Conservation (phyloP, 2,329 filamentous ascomycete genomes). For the Ophiostoma sp. region DNA sequence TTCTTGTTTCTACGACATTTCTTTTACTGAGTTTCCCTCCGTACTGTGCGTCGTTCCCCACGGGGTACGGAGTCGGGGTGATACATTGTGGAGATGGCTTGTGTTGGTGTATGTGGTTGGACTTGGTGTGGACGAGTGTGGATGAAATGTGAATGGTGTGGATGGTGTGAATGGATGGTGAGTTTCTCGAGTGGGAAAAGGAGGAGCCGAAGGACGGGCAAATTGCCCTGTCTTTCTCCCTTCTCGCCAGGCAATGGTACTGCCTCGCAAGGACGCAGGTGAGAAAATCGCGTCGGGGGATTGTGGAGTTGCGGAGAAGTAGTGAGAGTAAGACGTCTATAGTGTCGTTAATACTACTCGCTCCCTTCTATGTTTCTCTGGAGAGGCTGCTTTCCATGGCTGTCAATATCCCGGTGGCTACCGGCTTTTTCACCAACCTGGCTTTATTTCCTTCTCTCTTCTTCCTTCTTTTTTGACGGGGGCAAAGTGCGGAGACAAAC, state of each 20-base stretch:
- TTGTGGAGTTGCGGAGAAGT: not conserved
- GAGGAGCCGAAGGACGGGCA: not conserved
- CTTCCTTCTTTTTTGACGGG: not conserved
- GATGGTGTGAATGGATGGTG: not conserved
- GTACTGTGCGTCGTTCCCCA: not conserved
- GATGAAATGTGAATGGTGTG: not conserved
- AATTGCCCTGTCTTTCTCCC: not conserved
- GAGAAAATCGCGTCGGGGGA: not conserved
- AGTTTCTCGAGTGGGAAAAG: not conserved
- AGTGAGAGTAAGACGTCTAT: not conserved
- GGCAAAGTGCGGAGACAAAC: not conserved
- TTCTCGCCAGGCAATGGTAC: too few species aligned
- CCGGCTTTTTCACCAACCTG: not conserved
- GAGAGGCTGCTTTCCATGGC: not conserved
- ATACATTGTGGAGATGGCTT: not conserved
- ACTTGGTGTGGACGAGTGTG: not conserved
- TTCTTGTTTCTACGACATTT: too few species aligned
- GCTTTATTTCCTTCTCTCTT: not conserved
- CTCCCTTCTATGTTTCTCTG: too few species aligned
- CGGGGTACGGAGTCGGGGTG: not conserved
- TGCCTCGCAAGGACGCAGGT: not conserved
- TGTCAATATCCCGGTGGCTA: slow-evolving; percentile 1
- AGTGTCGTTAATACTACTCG: not conserved
- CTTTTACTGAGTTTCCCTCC: too few species aligned
- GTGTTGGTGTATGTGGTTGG: not conserved